Evolutionary conservation across 768 basidiomycete species (phyloP), one percentile per base, ranked within the genome.

Genomic region (Flagelloscypha sp.): DNA sequence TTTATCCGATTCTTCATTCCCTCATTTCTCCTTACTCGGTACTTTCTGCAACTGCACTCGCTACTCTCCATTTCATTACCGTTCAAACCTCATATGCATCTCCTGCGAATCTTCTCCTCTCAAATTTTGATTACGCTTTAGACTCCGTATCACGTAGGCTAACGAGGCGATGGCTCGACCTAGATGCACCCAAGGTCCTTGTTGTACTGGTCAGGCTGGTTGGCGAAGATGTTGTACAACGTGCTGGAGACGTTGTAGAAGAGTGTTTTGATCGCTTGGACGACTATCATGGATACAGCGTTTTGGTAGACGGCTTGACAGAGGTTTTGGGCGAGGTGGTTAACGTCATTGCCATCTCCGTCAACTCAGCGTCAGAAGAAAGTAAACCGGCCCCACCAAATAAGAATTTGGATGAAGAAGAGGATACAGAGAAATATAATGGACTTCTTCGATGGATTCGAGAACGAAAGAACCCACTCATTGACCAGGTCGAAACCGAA

Each of bases 221-320:
- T 6, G 94, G 95, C 0, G 67, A 68, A 19, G 83, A 85, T 36
- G 78, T 98, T 21, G 87, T 98, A 0, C 79, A 85, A 30, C 79
- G 79, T 46, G 92, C 95, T 6, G 79, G 83, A 10, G 95, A 97
- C 54, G 79, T 98, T 7, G 90, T 98, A 7, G 94, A 95, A 56
- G 93, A 95, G 55, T 93, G 94, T 42, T 98, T 98, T 47, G 94
- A 97, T 56, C 78, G 92, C 19, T 65, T 98, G 13, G 95, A 98
- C 49, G 90, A 95, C 44, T 98, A 76, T 53, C 94, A 98, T 55
- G 94, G 92, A 10, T 97, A 99, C 57, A 76, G 79, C 15, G 53
- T 79, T 18, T 60, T 98, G 15, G 86, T 93, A 2, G 85, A 90
- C 43, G 85, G 88, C 0, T 66, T 99, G 3, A 65, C 97, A 17